Conservation (phyloP, 2,329 filamentous ascomycete genomes). For the Clarireedia hainanense region DNA sequence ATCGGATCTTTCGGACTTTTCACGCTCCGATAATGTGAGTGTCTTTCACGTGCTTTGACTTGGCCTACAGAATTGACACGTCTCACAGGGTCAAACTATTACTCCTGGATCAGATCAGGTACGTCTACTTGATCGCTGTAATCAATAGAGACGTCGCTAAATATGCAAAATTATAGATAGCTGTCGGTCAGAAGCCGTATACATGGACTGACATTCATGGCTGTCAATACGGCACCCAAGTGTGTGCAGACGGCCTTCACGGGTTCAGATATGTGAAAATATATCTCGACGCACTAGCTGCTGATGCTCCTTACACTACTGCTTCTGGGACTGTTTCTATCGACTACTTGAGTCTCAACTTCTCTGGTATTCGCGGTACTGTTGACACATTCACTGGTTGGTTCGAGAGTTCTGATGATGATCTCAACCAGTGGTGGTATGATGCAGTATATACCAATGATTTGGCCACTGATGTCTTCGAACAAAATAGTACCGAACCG, state of each 20-base stretch:
- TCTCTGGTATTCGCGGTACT: conserved; percentile 39
- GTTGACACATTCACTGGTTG: conserved; percentile 42
- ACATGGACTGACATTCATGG: conserved; percentile 39
- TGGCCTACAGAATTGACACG: conserved; percentile 3
- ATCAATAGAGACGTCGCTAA: background rate
- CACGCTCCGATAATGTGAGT: conserved; percentile 38
- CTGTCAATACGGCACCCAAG: conserved; percentile 35
- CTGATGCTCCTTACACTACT: conserved; percentile 38
- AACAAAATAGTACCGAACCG: conserved; percentile 41
- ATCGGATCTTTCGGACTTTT: conserved; percentile 39
- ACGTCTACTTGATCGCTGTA: background rate
- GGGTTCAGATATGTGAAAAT: conserved; percentile 46
- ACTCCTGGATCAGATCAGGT: conserved; percentile 43
- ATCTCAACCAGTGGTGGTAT: conserved; percentile 45
- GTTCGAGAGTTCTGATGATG: conserved; percentile 44
- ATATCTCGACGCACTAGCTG: conserved; percentile 36
- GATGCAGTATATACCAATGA: conserved; percentile 46
- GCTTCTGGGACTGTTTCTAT: conserved; percentile 37
- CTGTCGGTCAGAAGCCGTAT: conserved; percentile 35
- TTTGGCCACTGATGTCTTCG: conserved; percentile 39
- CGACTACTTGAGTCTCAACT: conserved; percentile 35
- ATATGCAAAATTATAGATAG: conserved; percentile 31
- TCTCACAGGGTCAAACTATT: conserved; percentile 30
- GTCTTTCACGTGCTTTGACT: background rate
- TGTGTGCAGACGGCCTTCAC: conserved; percentile 45